Base-by-base conservation (phyloP, 2,329 filamentous ascomycete genomes). In the Epichloe festucae region DNA sequence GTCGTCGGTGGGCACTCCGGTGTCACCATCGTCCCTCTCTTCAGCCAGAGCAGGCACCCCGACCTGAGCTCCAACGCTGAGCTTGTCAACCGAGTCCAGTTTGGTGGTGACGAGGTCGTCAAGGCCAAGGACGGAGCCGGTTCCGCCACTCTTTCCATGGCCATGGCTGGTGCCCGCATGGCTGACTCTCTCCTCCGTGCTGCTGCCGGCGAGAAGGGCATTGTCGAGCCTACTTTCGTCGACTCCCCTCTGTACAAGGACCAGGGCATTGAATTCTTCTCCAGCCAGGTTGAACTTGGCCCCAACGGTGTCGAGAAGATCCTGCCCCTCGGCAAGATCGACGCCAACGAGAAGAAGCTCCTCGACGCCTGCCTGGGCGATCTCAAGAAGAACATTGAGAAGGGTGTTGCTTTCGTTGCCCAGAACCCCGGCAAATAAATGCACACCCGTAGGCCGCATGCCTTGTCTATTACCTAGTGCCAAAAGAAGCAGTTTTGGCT, bases 211-310 rank as follows among this genome's bases (percentile, higher is more conserved):
- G 84, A 95, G 81, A 93, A 90, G 82, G 89, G 89, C 68, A 85
- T 98, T 63, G 70, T 94, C 60, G 93, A 98, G 84, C 90, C 90
- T 62, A 90, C 91, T 57, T 98, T 95, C 65, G 90, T 98, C 67
- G 89, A 98, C 74, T 91, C 85, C 69, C 90, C 91, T 58, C 83
- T 97, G 61, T 97, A 89, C 87, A 96, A 96, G 85, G 89, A 96
- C 77, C 86, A 94, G 78, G 93, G 91, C 66, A 81, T 95, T 65
- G 87, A 95, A 55, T 98, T 95, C 87, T 98, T 98, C 77, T 85
- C 89, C 68, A 90, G 86, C 75, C 85, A 82, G 72, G 87, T 98
- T 67, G 88, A 95, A 79, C 87, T 98, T 66, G 93, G 93, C 75
- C 89, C 90, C 70, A 85, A 91, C 70, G 93, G 93, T 77, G 91